Evolutionary conservation across 2,329 filamentous ascomycete genomes (phyloP), one percentile per base, ranked within the genome.

Genomic region (Alternaria incomplexa): DNA sequence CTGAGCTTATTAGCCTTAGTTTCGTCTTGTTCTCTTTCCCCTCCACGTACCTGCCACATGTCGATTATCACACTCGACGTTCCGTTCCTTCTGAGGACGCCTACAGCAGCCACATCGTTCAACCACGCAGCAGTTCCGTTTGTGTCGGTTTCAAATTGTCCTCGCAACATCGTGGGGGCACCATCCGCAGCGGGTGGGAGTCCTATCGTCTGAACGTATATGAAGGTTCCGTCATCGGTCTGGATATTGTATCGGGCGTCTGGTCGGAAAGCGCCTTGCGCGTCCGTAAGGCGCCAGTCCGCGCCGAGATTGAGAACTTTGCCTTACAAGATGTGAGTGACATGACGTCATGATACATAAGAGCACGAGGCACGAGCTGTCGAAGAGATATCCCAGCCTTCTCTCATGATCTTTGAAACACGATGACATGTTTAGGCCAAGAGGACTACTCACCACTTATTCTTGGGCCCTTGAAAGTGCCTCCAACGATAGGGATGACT

Each of bases 191-290:
- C 54, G 15, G 73, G 69, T 7, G 71, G 67, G 15, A 73, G 71
- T 0, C 79, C 79, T 15, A 69, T 69, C 1, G 78, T 80, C 64
- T 72, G 70, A 10, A 81, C 68, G 20, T 72, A 78, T 7, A 81
- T 72, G 47, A 75, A 72, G 6, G 75, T 72, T 1, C 78, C 77
- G 28, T 80, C 77, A 47, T 80, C 63, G 0, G 78, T 81, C 36
- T 70, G 73, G 12, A 81, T 67, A 20, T 79, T 79, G 58, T 81
- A 81, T 13, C 79, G 66, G 8, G 79, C 78, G 56, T 80, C 77
- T 1, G 79, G 77, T 4, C 70, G 73, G 57, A 77, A 74, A 6
- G 57, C 61, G 9, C 70, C 71, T 5, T 68, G 56, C 7, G 61
- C 63, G 40, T 75, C 73, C 1, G 70, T 74, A 20, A 78, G 61